Conservation (phyloP, 2,329 filamentous ascomycete species). For the Aspergillus neotritici region DNA sequence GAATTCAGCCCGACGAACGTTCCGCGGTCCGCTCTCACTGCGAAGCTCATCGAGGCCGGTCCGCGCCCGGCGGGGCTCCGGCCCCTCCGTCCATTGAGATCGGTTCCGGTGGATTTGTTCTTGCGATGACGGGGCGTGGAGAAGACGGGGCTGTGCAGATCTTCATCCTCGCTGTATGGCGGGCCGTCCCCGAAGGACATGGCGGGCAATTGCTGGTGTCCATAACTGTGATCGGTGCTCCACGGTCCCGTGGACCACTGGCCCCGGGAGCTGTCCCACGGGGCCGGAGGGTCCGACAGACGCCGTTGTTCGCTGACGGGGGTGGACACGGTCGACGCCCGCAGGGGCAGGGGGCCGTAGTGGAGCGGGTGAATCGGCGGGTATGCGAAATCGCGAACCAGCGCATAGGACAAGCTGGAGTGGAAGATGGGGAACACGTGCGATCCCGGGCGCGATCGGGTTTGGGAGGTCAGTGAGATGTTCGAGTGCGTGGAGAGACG, state of each 20-base stretch:
- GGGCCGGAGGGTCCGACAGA: conserved; percentile 69
- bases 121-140: conserved; percentile 80
- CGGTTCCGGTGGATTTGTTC: conserved; percentile 59
- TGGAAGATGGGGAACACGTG: conserved; percentile 76
- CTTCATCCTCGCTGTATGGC: conserved; percentile 92
- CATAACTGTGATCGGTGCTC: conserved; percentile 47
- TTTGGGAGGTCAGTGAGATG: conserved; percentile 52
- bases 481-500: conserved; percentile 79
- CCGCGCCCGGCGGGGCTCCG: conserved; percentile 42
- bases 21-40: conserved; percentile 57
- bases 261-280: conserved; percentile 64
- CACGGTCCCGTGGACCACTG: conserved; percentile 51
- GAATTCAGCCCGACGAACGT: conserved; percentile 61
- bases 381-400: conserved; percentile 95
- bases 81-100: conserved; percentile 40
- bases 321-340: conserved; percentile 70
- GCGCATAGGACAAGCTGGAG: conserved; percentile 79
- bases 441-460: conserved; percentile 72
- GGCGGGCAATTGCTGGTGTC: conserved; percentile 67
- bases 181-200: conserved; percentile 84
- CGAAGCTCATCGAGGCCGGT: conserved; percentile 32
- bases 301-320: conserved; percentile 73
- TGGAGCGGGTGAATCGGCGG: conserved; percentile 75
- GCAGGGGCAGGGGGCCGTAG: conserved; percentile 81
- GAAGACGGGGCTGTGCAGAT: conserved; percentile 81